Conservation (phyloP, 1,284 basidiomycete species). For the Hymenochaete sp. region DNA sequence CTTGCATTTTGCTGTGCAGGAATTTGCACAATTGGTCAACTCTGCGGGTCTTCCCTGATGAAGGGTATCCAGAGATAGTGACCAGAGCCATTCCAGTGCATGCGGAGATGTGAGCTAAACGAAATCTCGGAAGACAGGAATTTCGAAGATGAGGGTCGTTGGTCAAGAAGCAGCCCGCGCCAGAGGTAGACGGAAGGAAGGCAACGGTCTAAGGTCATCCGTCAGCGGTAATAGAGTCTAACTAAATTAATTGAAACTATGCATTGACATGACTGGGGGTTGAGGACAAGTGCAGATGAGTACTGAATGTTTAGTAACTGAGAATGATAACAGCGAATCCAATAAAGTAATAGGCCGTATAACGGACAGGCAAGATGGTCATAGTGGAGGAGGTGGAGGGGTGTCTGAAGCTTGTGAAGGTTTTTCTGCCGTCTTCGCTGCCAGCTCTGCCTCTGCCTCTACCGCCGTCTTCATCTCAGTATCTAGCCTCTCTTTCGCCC, state of each 20-base stretch:
- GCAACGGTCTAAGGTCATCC: no score
- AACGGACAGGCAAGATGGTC: background rate
- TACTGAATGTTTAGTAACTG: no score
- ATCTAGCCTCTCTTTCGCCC: slow-evolving; percentile 90
- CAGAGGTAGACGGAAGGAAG: no score
- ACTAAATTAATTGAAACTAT: slow-evolving; percentile 3
- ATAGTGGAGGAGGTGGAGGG: slow-evolving; percentile 10
- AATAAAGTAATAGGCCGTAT: slow-evolving; percentile 8
- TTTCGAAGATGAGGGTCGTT: no score
- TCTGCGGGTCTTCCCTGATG: slow-evolving; percentile 77
- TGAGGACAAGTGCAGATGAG: slow-evolving; percentile 15
- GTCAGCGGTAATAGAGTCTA: no score
- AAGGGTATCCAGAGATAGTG: slow-evolving; percentile 86
- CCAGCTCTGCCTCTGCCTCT: slow-evolving; percentile 22
- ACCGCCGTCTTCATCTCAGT: slow-evolving; percentile 57
- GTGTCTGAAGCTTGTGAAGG: slow-evolving; percentile 3
- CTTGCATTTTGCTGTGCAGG: slow-evolving; percentile 48
- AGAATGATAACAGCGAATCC: no score
- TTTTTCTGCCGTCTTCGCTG: slow-evolving; percentile 7
- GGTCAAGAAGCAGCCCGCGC: no score
- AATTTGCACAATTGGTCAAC: slow-evolving; percentile 56
- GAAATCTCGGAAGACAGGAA: no score
- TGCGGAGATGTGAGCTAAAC: no score
- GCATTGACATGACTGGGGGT: slow-evolving; percentile 7
- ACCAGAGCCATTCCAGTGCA: slow-evolving; percentile 82